Base-by-base conservation (phyloP, 2,329 filamentous ascomycete species). In the Pezicula neosporulosa region DNA sequence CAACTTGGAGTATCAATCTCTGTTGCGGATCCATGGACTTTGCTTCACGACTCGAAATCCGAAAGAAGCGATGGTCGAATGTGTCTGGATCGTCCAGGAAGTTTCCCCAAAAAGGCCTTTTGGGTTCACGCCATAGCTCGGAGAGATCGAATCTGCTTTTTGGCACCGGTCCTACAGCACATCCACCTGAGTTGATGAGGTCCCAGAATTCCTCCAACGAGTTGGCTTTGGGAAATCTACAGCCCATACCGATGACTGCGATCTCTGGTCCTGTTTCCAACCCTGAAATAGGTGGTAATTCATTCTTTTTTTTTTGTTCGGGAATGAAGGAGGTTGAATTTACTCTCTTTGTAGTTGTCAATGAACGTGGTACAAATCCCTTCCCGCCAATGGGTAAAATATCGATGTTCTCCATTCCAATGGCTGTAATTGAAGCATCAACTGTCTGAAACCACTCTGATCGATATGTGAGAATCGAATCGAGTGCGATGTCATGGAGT, bases 21-120 rank as follows among this genome's bases (percentile, higher is more conserved):
- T 61, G 61, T 39, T 65, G 62, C 9, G 62, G 62, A 44, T 65
- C 62, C 56, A 65, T 62, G 6, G 49, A 37, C n/a, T 51, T 50
- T 24, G 59, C 59, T 48, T 65, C 60, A 6, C 48, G 30, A 12
- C 55, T 52, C 3, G 49, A 49, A 35, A 63, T 60, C 19, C 56
- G 54, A 50, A 65, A 64, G 47, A 63, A 64, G 3, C 30, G n/a
- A 27, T 45, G 46, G 24, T 51, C 49, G 38, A 47, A 51, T 18
- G 35, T 36, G 21, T 48, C 45, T 19, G 18, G 13, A 56, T 89
- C 80, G 55, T 89, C 81, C 28, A 51, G 77, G 72, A 74, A 90
- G 71, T 86, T 89, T 16, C 87, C 87, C 67, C 85, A 83, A 41
- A 74, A 77, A 24, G 89, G 89, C 18, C 86, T 84, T 6, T 82